Conservation (phyloP, 2,329 filamentous ascomycete species). For the Beauveria rudraprayagi region DNA sequence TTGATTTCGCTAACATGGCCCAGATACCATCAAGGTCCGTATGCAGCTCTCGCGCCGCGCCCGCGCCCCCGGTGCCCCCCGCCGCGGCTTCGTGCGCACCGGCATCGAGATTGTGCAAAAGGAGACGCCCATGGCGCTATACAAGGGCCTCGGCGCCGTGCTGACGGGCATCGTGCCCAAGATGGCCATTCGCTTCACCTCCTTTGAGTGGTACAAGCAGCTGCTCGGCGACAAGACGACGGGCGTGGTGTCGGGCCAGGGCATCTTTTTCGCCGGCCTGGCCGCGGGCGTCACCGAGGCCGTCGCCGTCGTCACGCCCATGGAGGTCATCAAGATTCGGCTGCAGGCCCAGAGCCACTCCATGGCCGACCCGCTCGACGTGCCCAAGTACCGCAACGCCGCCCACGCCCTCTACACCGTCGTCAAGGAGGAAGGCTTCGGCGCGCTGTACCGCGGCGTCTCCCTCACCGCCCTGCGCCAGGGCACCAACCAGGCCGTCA, state of each 20-base stretch:
- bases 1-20: conserved; percentile 7
- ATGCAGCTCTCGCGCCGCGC: conserved; percentile 95
- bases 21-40: conserved; percentile 95
- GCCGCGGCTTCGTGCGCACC: conserved; percentile 80
- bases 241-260: conserved; percentile 59
- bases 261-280: conserved; percentile 71
- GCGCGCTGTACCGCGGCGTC: conserved; percentile 87
- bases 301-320: conserved; percentile 90
- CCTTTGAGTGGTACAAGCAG: conserved; percentile 93
- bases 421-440: conserved; percentile 79
- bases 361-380: conserved; percentile 91
- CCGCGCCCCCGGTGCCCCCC: conserved; percentile 71
- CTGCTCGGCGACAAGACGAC: conserved; percentile 60
- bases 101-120: conserved; percentile 78
- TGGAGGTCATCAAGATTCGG: conserved; percentile 99
- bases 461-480: conserved; percentile 88
- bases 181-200: conserved; percentile 98
- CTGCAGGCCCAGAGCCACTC: conserved; percentile 96
- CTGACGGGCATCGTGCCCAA: conserved; percentile 95
- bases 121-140: conserved; percentile 86
- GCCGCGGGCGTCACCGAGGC: conserved; percentile 93
- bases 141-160: conserved; percentile 97
- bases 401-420: conserved; percentile 80
- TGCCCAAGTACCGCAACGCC: conserved; percentile 96
- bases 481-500: conserved; percentile 95